Evolutionary conservation across 2,329 filamentous ascomycete genomes (phyloP).

Genomic region (Phialocephala sp.): DNA sequence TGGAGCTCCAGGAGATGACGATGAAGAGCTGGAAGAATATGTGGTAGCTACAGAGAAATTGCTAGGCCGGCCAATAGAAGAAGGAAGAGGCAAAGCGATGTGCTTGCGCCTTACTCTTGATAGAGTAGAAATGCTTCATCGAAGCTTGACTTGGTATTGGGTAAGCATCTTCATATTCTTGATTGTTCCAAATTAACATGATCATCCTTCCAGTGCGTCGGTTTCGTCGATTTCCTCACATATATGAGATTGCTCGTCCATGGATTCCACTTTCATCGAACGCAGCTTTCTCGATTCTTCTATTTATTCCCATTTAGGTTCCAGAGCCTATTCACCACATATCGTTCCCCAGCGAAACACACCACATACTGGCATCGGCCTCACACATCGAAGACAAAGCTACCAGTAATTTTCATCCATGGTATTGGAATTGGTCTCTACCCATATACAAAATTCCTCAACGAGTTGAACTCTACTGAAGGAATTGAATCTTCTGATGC

Average conservation of each 20-base stretch:
- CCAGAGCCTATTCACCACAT: slow-evolving; percentile 51
- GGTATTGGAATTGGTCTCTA: slow-evolving; percentile 66
- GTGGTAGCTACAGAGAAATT: slow-evolving; percentile 55
- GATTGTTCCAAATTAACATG: background rate
- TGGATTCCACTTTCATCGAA: slow-evolving; percentile 56
- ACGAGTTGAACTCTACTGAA: slow-evolving; percentile 52
- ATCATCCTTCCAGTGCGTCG: slow-evolving; percentile 37
- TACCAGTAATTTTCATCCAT: slow-evolving; percentile 67
- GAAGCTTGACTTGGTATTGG: slow-evolving; percentile 62
- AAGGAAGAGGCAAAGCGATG: slow-evolving; percentile 58
- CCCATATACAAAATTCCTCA: slow-evolving; percentile 60
- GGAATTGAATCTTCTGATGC: slow-evolving; percentile 39
- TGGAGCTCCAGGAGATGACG: slow-evolving; percentile 49
- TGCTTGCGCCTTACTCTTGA: slow-evolving; percentile 63
- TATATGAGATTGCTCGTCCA: slow-evolving; percentile 47
- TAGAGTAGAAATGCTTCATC: slow-evolving; percentile 60
- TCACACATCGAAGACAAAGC: slow-evolving; percentile 61
- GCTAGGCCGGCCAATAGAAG: slow-evolving; percentile 54
- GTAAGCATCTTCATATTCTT: slow-evolving; percentile 45
- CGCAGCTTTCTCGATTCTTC: slow-evolving; percentile 49
- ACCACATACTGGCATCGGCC: slow-evolving; percentile 65
- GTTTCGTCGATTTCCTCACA: slow-evolving; percentile 44
- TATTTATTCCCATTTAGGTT: slow-evolving; percentile 61
- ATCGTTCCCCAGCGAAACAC: slow-evolving; percentile 52
- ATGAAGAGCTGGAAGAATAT: slow-evolving; percentile 62